phyloP scores from a whole-genome alignment of 768 basidiomycete species.

The Russula lepida region DNA sequence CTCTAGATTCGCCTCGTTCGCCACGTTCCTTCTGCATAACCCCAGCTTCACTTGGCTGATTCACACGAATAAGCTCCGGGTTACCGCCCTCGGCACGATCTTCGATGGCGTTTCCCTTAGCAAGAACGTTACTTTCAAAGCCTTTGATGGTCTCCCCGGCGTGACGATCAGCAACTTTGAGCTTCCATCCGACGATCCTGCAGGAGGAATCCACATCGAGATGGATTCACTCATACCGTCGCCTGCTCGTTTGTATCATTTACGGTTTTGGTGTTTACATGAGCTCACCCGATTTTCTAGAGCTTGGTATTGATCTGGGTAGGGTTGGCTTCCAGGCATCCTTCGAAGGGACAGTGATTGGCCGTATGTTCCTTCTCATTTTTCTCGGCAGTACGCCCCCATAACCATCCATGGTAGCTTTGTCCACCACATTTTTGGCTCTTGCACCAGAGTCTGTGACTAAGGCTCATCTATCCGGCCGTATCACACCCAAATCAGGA shows the following conservation, averaged over 20 bases:
- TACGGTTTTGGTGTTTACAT: background rate
- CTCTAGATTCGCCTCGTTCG: constrained; percentile 53
- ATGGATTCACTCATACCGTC: constrained; percentile 62
- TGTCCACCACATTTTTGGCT: constrained; percentile 41
- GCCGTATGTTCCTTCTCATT: constrained; percentile 41
- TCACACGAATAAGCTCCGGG: constrained; percentile 51
- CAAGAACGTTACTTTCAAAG: constrained; percentile 56
- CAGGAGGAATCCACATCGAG: constrained; percentile 62
- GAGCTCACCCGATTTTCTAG: constrained; percentile 27
- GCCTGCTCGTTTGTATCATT: constrained; percentile 43
- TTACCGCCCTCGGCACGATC: constrained; percentile 58
- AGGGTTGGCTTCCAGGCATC: constrained; percentile 53
- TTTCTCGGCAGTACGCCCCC: background rate
- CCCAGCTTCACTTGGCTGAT: constrained; percentile 62
- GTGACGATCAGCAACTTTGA: constrained; percentile 65
- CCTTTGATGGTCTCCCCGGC: constrained; percentile 63
- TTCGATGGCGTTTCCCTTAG: constrained; percentile 56
- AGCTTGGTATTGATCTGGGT: constrained; percentile 63
- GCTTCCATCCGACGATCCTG: constrained; percentile 57
- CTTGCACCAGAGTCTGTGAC: constrained; percentile 43
- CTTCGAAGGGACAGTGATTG: constrained; percentile 48
- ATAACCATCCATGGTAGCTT: constrained; percentile 34
- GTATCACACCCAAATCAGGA: constrained; percentile 56
- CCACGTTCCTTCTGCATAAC: constrained; percentile 56
- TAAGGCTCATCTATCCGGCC: constrained; percentile 49